phyloP scores from a whole-genome alignment of 2,329 filamentous ascomycete genomes.

The Pseudogymnoascus sp. region DNA sequence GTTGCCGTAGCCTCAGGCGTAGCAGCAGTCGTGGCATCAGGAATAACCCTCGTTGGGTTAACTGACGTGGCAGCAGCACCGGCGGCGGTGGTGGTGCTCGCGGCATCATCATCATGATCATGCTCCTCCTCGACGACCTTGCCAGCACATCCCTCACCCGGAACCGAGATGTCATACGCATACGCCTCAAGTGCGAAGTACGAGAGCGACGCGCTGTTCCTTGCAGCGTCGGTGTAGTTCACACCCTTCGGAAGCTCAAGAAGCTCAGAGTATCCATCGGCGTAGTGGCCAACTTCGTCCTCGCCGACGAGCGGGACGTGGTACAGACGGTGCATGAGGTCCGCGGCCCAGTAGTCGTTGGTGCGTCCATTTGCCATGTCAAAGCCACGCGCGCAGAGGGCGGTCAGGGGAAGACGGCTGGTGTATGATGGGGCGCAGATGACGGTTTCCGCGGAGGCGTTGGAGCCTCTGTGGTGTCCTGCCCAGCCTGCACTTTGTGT shows the following conservation, averaged over 20 bases:
- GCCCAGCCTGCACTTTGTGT: conserved; percentile 43
- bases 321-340: conserved; percentile 58
- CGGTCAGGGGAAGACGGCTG: conserved; percentile 47
- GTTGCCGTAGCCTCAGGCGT: conserved; percentile 13
- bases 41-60: conserved; percentile 9
- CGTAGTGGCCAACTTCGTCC: conserved; percentile 52
- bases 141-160: conserved; percentile 54
- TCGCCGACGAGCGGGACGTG: conserved; percentile 56
- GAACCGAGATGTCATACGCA: conserved; percentile 55
- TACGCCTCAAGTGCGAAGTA: conserved; percentile 64
- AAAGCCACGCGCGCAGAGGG: conserved; percentile 56
- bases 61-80: conserved; percentile 11
- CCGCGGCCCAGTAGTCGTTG: conserved; percentile 57
- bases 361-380: conserved; percentile 47
- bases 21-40: conserved; percentile 12
- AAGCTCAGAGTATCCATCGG: conserved; percentile 48
- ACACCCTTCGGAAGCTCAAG: conserved; percentile 42
- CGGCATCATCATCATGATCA: conserved; percentile 9
- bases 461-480: conserved; percentile 59
- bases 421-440: conserved; percentile 58
- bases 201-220: conserved; percentile 56
- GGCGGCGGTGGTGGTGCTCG: conserved; percentile 12
- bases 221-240: conserved; percentile 39
- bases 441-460: conserved; percentile 59
- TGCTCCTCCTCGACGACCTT: conserved; percentile 20